phyloP scores from a whole-genome alignment of 2,329 filamentous ascomycete species.

The Lecanicillium sp. region DNA sequence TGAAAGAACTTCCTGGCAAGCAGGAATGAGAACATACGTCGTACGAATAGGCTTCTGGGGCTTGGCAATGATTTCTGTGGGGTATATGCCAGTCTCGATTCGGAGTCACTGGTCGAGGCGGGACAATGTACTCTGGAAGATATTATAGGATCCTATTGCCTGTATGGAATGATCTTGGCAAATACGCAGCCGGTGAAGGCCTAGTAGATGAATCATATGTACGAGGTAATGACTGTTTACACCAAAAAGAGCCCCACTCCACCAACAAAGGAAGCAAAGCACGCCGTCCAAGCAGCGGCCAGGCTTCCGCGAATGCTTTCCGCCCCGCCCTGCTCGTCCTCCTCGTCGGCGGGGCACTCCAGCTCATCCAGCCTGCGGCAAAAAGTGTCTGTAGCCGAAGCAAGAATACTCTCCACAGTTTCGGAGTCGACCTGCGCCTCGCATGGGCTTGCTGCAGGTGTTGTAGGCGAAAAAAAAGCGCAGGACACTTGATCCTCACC shows the following conservation, averaged over 20 bases:
- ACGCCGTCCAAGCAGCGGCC: constrained; percentile 1
- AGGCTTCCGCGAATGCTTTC: constrained; percentile 4
- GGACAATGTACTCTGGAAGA: too few species aligned
- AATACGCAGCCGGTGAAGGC: too few species aligned
- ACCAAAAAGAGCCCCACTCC: constrained; percentile 2
- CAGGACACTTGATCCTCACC: too few species aligned
- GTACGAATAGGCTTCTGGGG: too few species aligned
- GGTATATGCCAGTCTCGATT: too few species aligned
- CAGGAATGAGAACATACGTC: too few species aligned
- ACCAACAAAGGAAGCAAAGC: constrained; percentile 2
- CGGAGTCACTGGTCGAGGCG: too few species aligned
- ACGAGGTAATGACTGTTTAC: background rate
- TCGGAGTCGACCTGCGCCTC: constrained; percentile 39
- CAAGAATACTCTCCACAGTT: constrained; percentile 3
- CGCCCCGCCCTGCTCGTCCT: constrained; percentile 1
- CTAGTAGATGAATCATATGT: too few species aligned
- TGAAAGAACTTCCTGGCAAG: too few species aligned
- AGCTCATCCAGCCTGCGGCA: background rate
- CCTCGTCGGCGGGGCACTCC: background rate
- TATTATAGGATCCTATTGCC: too few species aligned
- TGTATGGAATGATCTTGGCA: too few species aligned
- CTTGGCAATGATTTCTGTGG: too few species aligned
- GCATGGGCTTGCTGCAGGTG: constrained; percentile 3
- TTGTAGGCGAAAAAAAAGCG: constrained; percentile 1
- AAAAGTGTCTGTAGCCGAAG: constrained; percentile 2